phyloP scores from a whole-genome alignment of 192 early-diverging fungal genomes.

The Haplosporangium gracile region DNA sequence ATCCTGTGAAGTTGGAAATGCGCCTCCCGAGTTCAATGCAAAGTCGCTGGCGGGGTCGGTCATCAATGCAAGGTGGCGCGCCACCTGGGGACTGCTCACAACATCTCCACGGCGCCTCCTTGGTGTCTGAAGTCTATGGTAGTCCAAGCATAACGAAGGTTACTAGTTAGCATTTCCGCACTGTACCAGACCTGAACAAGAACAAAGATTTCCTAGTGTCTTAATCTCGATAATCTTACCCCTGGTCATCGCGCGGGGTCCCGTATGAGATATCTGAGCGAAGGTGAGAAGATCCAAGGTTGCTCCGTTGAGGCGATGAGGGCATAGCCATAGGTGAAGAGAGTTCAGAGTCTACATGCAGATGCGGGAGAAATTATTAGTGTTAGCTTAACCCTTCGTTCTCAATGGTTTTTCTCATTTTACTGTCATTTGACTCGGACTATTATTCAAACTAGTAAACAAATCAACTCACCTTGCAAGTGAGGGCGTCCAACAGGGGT shows the following conservation, averaged over 20 bases:
- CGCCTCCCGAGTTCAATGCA: slow-evolving; percentile 18
- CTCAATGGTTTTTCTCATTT: neutral
- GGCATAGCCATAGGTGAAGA: slow-evolving; percentile 47
- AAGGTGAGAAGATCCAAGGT: slow-evolving; percentile 45
- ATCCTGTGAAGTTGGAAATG: slow-evolving; percentile 40
- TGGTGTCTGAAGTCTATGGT: slow-evolving; percentile 32
- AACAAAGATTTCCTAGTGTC: neutral
- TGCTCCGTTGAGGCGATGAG: slow-evolving; percentile 44
- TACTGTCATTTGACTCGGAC: neutral
- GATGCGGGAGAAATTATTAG: neutral
- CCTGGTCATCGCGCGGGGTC: slow-evolving; percentile 27
- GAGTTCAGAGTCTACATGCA: slow-evolving; percentile 21
- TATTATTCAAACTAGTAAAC: neutral
- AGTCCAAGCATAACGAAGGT: neutral
- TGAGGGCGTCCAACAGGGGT: slow-evolving; percentile 26
- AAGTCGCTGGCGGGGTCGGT: slow-evolving; percentile 35
- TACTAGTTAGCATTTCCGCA: neutral
- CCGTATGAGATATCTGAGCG: slow-evolving; percentile 44
- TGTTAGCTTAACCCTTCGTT: neutral
- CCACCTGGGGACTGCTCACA: slow-evolving; percentile 49
- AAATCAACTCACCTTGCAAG: slow-evolving; percentile 7
- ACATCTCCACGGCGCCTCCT: slow-evolving; percentile 48
- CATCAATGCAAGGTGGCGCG: slow-evolving; percentile 34
- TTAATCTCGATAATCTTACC: slow-evolving; percentile 4
- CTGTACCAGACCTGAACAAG: too few relatives aligned